Base-by-base conservation (phyloP, 257 asterid genomes). In the Coffea canephora region DNA sequence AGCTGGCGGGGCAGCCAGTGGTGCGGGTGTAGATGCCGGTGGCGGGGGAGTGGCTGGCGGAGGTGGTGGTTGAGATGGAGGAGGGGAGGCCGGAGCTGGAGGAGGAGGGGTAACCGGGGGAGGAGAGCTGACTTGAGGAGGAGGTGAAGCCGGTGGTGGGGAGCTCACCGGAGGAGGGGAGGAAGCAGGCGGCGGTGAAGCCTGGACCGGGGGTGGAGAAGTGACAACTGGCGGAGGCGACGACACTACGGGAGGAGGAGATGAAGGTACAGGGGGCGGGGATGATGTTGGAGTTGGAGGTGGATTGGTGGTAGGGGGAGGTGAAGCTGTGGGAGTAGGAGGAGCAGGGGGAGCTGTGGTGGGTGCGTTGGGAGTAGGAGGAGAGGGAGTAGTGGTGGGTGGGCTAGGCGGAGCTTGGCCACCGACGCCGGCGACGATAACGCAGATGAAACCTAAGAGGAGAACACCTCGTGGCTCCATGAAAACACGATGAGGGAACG, bases 331-430 rank as follows among this genome's bases (percentile, higher is more conserved):
- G 0, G 88, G 82, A 9, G 85, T 19, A 0, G 88, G 71, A 0
- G 90, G 86, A 8, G 43, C 43, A 0, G 92, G 86, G 0, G 92
- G 78, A 2, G 88, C 80, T 49, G 93, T 57, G 7, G 93, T 64
- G 5, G 92, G 70, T 16, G 86, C 73, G 41, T 91, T 79, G 0
- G 91, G 83, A 1, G 91, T 79, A 21, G 91, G 64, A 0, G 76
- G 91, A 27, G 89, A 15, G 12, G 86, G 14, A 13, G 85, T 73
- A 4, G 94, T 1, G 0, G 85, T 77, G 0, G 97, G 95, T 4
- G 95, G 78, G 76, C 76, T 73, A 1, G 93, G 80, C 74, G 98
- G 97, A 64, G 91, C 82, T 82, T 93, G 98, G 1, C 84, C 97
- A 0, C 69, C 71, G 73, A 89, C 98, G 61, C 85, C 88, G 79